A percentile compares a stretch with the other conserved stretches of the same genome.
These are phyloP conservation scores for Pythium myriotylum DNA, from an alignment of 352 stramenopile species.

Conservation along the genomic window DNA sequence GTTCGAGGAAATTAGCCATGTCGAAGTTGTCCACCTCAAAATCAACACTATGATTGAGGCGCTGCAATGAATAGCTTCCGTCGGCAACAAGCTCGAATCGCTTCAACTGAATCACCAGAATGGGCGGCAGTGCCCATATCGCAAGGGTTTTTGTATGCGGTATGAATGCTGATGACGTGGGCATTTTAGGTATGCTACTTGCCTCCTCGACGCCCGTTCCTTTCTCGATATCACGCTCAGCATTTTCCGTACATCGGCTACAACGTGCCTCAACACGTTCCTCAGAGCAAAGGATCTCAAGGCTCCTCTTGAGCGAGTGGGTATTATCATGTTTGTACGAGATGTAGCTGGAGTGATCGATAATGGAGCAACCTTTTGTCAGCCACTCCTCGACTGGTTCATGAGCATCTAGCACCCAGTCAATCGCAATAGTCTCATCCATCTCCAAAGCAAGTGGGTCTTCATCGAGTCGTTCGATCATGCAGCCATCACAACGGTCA, in stretches of 20 bases:
- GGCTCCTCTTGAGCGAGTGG: constrained; percentile 40
- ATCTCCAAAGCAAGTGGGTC: constrained; percentile 42
- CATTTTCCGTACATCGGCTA: constrained; percentile 32
- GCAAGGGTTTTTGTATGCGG: constrained; percentile 53
- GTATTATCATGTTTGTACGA: constrained; percentile 32
- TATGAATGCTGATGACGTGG: constrained; percentile 21
- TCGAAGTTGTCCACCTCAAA: constrained; percentile 91
- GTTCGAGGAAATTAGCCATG: constrained; percentile 49
- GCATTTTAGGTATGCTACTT: constrained; percentile 8
- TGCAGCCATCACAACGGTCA: constrained; percentile 49
- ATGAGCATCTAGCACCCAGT: constrained; percentile 46
- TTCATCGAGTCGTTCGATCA: constrained; percentile 34
- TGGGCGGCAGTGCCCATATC: constrained; percentile 55
- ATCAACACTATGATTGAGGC: constrained; percentile 89
- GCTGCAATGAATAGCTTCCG: constrained; percentile 71
- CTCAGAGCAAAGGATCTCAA: constrained; percentile 49
- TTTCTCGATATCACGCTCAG: constrained; percentile 19
- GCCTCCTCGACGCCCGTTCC: background rate
- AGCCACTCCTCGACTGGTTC: constrained; percentile 26
- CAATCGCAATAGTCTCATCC: constrained; percentile 66
- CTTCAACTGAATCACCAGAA: constrained; percentile 72
- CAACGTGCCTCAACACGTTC: constrained; percentile 52
- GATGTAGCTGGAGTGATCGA: constrained; percentile 46
- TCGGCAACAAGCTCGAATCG: constrained; percentile 57
- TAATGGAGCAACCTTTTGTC: constrained; percentile 20